A percentile compares a stretch with the other conserved stretches of the same genome.
These are phyloP conservation scores for Mucor circinelloides DNA, from an alignment of 371 early-diverging fungal species.

Conservation along the genomic window DNA sequence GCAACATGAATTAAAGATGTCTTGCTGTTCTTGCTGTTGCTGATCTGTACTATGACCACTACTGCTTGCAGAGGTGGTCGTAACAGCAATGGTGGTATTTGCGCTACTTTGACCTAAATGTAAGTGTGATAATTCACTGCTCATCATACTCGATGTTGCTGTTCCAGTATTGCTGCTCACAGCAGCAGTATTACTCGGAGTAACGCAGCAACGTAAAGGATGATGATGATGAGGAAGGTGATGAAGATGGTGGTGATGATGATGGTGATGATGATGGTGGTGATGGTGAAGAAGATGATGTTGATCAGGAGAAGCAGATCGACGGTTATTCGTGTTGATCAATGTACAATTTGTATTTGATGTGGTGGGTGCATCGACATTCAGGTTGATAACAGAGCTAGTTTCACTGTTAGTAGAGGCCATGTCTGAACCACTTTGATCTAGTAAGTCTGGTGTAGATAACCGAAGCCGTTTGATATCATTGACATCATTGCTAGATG, in stretches of 20 bases:
- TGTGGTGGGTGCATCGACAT: not conserved
- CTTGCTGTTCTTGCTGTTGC: conserved; percentile 6
- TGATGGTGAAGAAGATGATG: conserved; percentile 22
- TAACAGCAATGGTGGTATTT: not conserved
- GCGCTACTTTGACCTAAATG: not conserved
- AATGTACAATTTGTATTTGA: not conserved
- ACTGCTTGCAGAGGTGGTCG: not conserved
- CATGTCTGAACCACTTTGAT: not conserved
- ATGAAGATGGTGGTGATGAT: conserved; percentile 9
- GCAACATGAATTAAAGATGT: not conserved
- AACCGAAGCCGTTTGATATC: conserved; percentile 47
- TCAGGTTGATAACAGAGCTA: not conserved
- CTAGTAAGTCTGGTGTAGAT: conserved; percentile 26
- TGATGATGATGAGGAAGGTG: conserved; percentile 7
- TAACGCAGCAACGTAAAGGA: not conserved
- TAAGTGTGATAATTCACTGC: conserved; percentile 13
- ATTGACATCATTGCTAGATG: conserved; percentile 52
- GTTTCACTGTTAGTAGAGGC: not conserved
- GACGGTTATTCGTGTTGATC: conserved; percentile 9
- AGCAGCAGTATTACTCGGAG: not conserved
- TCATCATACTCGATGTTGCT: conserved; percentile 2
- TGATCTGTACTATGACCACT: not conserved
- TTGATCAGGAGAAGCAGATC: conserved; percentile 42
- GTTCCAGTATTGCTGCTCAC: not conserved
- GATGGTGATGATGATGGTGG: not conserved